phyloP scores from a whole-genome alignment of 2,329 filamentous ascomycete species.

The Stagonosporopsis tanaceti region DNA sequence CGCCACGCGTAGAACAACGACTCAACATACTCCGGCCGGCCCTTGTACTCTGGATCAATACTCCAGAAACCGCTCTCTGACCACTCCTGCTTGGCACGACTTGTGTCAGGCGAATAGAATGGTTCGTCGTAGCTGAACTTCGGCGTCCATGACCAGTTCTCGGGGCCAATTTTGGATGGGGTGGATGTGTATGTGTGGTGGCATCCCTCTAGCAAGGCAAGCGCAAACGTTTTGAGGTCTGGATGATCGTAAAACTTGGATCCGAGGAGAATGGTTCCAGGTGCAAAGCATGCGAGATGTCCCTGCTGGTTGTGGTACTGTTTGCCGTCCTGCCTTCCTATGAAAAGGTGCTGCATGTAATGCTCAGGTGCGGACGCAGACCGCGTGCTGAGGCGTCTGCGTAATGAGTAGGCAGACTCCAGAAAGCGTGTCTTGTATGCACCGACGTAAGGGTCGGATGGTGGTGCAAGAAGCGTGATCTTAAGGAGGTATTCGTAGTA shows the following conservation, averaged over 20 bases:
- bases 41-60: conserved; percentile 42
- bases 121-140: conserved; percentile 46
- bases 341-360: conserved; percentile 51
- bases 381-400: conserved; percentile 46
- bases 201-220: conserved; percentile 53
- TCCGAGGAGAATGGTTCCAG: conserved; percentile 52
- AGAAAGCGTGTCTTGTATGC: conserved; percentile 47
- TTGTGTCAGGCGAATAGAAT: conserved; percentile 37
- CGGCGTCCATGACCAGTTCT: conserved; percentile 51
- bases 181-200: conserved; percentile 49
- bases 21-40: conserved; percentile 52
- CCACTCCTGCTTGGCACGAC: conserved; percentile 41
- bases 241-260: conserved; percentile 42
- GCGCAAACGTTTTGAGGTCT: conserved; percentile 46
- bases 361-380: conserved; percentile 46
- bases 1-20: conserved; percentile 53
- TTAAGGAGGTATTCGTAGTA: conserved; percentile 56
- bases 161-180: conserved; percentile 50
- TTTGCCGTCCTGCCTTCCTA: conserved; percentile 44
- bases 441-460: conserved; percentile 44
- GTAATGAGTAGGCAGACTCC: conserved; percentile 47
- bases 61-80: conserved; percentile 45
- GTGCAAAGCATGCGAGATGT: conserved; percentile 53
- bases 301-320: conserved; percentile 50
- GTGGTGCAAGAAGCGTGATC: conserved; percentile 49